Evolutionary conservation across 495 filamentous ascomycete species (phyloP).

Genomic region (Xanthoparmelia taractica): DNA sequence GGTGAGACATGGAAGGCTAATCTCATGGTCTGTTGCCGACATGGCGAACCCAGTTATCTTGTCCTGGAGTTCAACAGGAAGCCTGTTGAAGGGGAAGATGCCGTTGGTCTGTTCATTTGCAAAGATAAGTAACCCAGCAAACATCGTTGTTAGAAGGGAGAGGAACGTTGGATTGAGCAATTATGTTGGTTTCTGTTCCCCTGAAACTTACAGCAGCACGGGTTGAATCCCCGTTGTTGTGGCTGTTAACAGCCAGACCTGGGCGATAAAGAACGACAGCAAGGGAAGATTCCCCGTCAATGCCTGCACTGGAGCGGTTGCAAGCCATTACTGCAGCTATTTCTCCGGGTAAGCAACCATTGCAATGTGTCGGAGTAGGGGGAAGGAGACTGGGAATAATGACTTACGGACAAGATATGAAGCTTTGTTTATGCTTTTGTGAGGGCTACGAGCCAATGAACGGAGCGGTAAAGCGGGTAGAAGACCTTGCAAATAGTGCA

Average conservation of each 20-base stretch:
- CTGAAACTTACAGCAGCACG: not conserved
- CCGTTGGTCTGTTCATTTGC: not conserved
- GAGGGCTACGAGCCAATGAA: not conserved
- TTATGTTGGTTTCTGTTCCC: not conserved
- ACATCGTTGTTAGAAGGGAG: not conserved
- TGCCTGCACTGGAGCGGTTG: not conserved
- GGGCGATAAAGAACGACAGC: no score
- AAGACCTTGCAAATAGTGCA: not conserved
- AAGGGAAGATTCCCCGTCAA: no score
- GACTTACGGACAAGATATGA: not conserved
- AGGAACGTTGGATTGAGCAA: not conserved
- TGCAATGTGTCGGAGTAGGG: no score
- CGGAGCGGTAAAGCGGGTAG: not conserved
- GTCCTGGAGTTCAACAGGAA: not conserved
- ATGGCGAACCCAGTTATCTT: slow-evolving; percentile 11
- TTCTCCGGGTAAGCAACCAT: not conserved
- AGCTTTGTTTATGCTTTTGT: not conserved
- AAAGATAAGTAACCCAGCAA: not conserved
- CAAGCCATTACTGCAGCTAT: not conserved
- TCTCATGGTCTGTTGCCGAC: not conserved
- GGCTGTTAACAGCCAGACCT: not conserved
- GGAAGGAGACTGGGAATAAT: no score
- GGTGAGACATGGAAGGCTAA: slow-evolving; percentile 12
- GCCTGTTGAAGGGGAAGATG: not conserved
- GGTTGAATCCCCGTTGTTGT: not conserved